These are phyloP conservation scores for Podila clonocystis DNA, from an alignment of 192 early-diverging fungal species.

Conservation along the genomic window DNA sequence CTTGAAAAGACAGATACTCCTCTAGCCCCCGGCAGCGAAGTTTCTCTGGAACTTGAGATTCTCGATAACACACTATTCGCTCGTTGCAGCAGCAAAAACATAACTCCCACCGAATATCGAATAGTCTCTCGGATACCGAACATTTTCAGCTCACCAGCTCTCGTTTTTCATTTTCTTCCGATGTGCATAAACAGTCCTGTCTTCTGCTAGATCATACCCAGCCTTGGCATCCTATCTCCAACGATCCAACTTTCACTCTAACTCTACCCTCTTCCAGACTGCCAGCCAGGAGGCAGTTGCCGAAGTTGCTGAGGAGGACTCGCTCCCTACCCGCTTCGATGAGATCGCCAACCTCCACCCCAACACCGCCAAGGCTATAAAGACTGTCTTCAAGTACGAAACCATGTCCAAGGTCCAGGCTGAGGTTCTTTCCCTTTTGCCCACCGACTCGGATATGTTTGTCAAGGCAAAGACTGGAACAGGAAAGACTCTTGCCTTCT, in stretches of 20 bases:
- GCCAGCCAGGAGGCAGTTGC: constrained; percentile 9
- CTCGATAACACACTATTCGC: no score
- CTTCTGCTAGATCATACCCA: constrained; percentile 22
- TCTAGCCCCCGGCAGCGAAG: background rate
- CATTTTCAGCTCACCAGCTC: background rate
- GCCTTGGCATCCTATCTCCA: constrained; percentile 36
- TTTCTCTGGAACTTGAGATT: no score
- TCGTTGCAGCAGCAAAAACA: background rate
- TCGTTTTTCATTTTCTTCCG: background rate
- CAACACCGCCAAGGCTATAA: constrained; percentile 66
- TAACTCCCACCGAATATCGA: background rate
- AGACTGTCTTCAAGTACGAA: constrained; percentile 74
- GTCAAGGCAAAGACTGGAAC: constrained; percentile 98
- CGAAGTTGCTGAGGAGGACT: constrained; percentile 33
- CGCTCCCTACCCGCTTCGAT: constrained; percentile 65
- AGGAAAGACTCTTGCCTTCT: constrained; percentile 96
- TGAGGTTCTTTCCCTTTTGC: constrained; percentile 77
- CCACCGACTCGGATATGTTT: constrained; percentile 83
- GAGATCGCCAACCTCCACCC: constrained; percentile 54
- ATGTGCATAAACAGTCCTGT: constrained; percentile 5
- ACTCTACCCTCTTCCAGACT: constrained; percentile 16
- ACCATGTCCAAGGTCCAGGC: constrained; percentile 88
- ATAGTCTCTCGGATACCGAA: background rate
- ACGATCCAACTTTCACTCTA: constrained; percentile 26
- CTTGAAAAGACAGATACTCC: background rate